Evolutionary conservation across 257 asterid genomes (phyloP), one percentile per base, ranked within the genome.

Genomic region (Voacanga thouarsii): DNA sequence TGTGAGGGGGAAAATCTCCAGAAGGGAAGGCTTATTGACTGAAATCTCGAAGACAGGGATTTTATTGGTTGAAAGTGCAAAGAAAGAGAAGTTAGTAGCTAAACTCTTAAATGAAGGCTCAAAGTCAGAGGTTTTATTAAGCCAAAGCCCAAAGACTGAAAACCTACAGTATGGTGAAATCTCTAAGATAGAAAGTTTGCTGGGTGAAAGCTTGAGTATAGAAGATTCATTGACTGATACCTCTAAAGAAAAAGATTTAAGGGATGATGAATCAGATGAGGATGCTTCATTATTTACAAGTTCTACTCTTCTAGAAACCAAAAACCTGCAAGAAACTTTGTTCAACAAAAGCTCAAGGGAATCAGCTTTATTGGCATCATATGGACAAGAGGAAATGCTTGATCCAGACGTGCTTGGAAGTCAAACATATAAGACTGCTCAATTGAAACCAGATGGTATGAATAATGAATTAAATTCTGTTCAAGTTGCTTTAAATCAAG

Each of bases 51-150:
- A 82, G 74, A 76, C 82, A 28, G 79, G 81, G 64, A 77, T 64
- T 79, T 57, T 80, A 60, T 72, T 82, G 33, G 76, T 79, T n/a
- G 87, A 84, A 74, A 84, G 59, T 3, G 78, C 64, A 26, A 77
- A 49, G 61, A 81, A 76, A 49, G 84, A 79, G 61, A 77, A 73
- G n/a, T 23, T 59, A 26, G 28, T 74, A 75, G 50, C 41, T 72
- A 69, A 81, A 78, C 37, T 82, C 74, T 80, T 53, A 39, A 77
- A 82, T 55, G 72, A 50, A 61, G 71, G 73, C 44, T n/a, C 49
- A 50, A n/a, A 39, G 16, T 79, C 43, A 49, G 75, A 81, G 4
- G 47, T 11, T 47, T 51, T 30, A 73, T 51, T 37, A 21, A 72
- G 67, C 72, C 78, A 77, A 50, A 67, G 75, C 77, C 63, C 67